These are phyloP conservation scores for Fistulinella cinereoalba DNA, from an alignment of 1,284 basidiomycete species.

Conservation along the genomic window DNA sequence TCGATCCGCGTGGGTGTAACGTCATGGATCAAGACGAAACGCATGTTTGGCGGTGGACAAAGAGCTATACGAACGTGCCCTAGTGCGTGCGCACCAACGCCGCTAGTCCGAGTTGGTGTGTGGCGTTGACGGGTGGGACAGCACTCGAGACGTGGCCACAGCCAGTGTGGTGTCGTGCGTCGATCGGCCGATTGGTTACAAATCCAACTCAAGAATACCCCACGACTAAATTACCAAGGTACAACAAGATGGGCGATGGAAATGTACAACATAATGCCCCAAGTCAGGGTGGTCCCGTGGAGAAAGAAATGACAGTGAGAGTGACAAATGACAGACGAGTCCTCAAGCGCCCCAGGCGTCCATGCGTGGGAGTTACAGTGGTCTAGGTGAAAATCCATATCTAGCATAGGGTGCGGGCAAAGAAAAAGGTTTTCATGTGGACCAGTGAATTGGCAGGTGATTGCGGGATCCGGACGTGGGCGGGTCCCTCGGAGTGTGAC, in stretches of 20 bases:
- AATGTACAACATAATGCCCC: conserved; percentile 13
- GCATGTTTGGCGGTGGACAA: not conserved
- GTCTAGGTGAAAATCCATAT: conserved; percentile 21
- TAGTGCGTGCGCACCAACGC: not conserved
- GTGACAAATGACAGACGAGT: conserved; percentile 10
- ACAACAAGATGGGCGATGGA: conserved; percentile 20
- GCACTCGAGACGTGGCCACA: not conserved
- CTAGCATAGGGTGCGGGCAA: conserved; percentile 14
- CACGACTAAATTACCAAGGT: conserved; percentile 8
- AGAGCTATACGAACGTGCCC: not conserved
- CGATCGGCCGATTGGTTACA: not conserved
- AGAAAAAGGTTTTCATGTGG: conserved; percentile 6
- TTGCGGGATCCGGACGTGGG: conserved; percentile 1
- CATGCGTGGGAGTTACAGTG: conserved; percentile 7
- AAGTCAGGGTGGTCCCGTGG: conserved; percentile 7
- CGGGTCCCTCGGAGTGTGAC: conserved; percentile 16
- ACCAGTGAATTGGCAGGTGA: conserved; percentile 6
- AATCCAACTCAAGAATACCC: conserved; percentile 1
- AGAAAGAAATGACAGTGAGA: conserved; percentile 12
- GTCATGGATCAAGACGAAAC: not conserved
- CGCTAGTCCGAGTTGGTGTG: too few relatives aligned
- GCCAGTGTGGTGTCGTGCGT: not conserved
- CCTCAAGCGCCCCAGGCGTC: conserved; percentile 5
- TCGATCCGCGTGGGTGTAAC: conserved; percentile 5
- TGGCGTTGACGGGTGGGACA: not conserved